Base-by-base conservation (phyloP, 257 asterid species). In the Anisodus tanguticus region DNA sequence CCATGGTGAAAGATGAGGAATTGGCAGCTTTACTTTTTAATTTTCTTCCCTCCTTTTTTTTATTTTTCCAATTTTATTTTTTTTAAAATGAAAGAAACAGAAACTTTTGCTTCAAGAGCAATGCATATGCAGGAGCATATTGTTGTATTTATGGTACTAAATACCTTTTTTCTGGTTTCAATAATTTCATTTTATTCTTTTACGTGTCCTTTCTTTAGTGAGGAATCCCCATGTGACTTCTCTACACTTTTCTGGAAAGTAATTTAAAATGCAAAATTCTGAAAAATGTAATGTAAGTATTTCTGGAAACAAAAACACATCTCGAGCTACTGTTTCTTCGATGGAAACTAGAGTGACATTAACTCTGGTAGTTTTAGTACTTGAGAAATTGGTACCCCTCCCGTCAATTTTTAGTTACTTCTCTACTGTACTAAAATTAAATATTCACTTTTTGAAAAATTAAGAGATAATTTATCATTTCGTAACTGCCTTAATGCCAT, bases 1-100 rank as follows among this genome's bases (percentile, higher is more conserved):
- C 63, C 81, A 76, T 19, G 31, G 62, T 69, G 81, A 69, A 83
- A 63, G 60, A 64, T 19, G 84, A 53, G 84, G 78, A 82, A 45
- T 64, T 43, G 39, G 47, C 60, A 66, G 74, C 59, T 62, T 81
- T 63, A 31, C 31, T 22, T 31, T 81, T 62, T 8, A 11, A 81
- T 43, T 80, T 59, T 59, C 39, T 37, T 58, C 4, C 37, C 83
- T 10, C n/a, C 16, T 9, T 6, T 19, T 41, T 19, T 39, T 43
- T 71, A 2, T 59, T 6, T 15, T 16, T 17, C 26, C 12, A 15
- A 15, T 5, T 67, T 12, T n/a, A n/a, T n/a, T 13, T 2, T 9
- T 49, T 49, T 0, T 2, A 0, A 1, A 19, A 31, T 31, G n/a
- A 43, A 45, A 71, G 17, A 71, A 71, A 45, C 35, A 49, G 62